phyloP scores from a whole-genome alignment of 2,329 filamentous ascomycete species.

The Periglandula ipomoeae region DNA sequence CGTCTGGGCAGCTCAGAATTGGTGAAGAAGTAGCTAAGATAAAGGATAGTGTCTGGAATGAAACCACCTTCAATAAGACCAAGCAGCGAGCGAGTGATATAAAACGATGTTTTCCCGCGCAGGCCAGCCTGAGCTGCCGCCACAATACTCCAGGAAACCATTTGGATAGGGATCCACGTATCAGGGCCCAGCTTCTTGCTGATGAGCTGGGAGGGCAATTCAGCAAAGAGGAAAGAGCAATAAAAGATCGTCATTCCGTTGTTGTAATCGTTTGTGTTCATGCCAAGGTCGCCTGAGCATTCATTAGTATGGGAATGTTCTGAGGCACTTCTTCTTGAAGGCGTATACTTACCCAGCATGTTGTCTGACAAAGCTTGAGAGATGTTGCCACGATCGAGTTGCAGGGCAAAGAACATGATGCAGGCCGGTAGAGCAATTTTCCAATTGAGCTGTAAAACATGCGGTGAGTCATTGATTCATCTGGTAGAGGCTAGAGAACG shows the following conservation, averaged over 20 bases:
- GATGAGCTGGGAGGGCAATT: slow-evolving; percentile 44
- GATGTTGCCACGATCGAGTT: slow-evolving; percentile 30
- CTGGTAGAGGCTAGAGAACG: slow-evolving; percentile 7
- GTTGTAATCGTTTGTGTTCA: slow-evolving; percentile 30
- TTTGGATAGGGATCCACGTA: slow-evolving; percentile 39
- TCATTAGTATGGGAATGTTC: background rate
- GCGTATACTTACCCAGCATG: slow-evolving; percentile 20
- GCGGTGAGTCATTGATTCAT: background rate
- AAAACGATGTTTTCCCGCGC: slow-evolving; percentile 19
- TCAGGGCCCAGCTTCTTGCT: slow-evolving; percentile 40
- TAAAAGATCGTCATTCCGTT: slow-evolving; percentile 41
- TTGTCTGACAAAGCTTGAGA: slow-evolving; percentile 25
- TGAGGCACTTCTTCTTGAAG: background rate
- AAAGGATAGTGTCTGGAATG: slow-evolving; percentile 36
- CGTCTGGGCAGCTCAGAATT: slow-evolving; percentile 20
- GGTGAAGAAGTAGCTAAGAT: slow-evolving; percentile 24
- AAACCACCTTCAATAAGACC: slow-evolving; percentile 50
- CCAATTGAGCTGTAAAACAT: slow-evolving; percentile 18
- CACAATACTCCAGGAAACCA: slow-evolving; percentile 25
- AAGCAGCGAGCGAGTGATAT: slow-evolving; percentile 25
- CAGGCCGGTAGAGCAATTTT: slow-evolving; percentile 29
- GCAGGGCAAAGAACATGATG: slow-evolving; percentile 43
- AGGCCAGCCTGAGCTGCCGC: slow-evolving; percentile 25
- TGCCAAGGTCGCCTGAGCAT: slow-evolving; percentile 4
- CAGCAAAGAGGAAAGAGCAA: slow-evolving; percentile 38